phyloP scores from a whole-genome alignment of 768 basidiomycete species.

The Kwoniella shandongensis region DNA sequence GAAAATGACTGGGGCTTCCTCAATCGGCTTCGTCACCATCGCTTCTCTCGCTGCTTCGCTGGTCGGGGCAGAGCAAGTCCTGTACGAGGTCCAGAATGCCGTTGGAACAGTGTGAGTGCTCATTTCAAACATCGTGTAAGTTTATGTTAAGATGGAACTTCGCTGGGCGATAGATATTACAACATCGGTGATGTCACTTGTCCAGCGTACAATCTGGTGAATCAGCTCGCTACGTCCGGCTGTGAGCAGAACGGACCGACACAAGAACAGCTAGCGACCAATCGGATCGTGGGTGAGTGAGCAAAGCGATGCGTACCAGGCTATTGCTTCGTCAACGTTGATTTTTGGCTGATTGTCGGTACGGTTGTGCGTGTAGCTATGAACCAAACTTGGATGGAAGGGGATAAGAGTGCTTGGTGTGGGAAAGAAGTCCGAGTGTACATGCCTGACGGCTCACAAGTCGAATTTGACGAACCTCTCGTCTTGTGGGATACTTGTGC shows the following conservation, averaged over 20 bases:
- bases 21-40: background rate
- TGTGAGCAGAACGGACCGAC: no score
- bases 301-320: no score
- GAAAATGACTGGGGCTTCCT: no score
- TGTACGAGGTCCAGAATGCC: background rate
- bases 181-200: background rate
- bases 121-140: background rate
- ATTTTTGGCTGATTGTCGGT: no score
- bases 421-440: no score
- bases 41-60: background rate
- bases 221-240: background rate
- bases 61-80: background rate
- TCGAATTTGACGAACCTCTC: constrained; percentile 1
- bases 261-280: no score
- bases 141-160: constrained; percentile 3
- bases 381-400: constrained; percentile 5
- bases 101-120: constrained; percentile 10
- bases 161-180: background rate
- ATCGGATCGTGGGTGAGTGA: no score
- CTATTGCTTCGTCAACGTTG: no score
- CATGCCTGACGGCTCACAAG: constrained; percentile 1
- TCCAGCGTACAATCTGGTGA: background rate
- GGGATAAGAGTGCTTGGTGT: constrained; percentile 15
- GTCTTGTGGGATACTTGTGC: constrained; percentile 5
- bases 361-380: constrained; percentile 3